Evolutionary conservation across 805 yeast genomes (phyloP).

Genomic region (Priceomyces haplophilus): DNA sequence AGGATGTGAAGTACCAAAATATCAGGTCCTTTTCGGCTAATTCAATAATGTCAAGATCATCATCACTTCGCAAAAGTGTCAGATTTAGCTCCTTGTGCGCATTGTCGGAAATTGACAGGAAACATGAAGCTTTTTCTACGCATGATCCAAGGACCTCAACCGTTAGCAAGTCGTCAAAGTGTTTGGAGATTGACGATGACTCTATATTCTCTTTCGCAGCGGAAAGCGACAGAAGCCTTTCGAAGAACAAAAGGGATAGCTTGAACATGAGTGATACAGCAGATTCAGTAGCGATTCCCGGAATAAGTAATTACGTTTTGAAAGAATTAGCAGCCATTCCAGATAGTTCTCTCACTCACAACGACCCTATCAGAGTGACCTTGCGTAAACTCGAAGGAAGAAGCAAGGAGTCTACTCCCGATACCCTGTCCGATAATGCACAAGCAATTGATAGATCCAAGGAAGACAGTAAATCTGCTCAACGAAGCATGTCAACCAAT

Average conservation of each 20-base stretch:
- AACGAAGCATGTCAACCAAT: neutral
- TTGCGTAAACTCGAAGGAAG: slow-evolving; percentile 77
- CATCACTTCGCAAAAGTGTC: slow-evolving; percentile 29
- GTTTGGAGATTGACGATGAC: slow-evolving; percentile 28
- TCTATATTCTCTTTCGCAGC: slow-evolving; percentile 34
- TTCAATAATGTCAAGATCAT: slow-evolving; percentile 19
- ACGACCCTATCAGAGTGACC: slow-evolving; percentile 73
- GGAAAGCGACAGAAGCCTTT: slow-evolving; percentile 18
- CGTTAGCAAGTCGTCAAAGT: slow-evolving; percentile 16
- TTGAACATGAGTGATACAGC: slow-evolving; percentile 13
- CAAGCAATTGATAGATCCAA: neutral
- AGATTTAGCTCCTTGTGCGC: slow-evolving; percentile 38
- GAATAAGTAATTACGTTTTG: slow-evolving; percentile 39
- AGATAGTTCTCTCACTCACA: slow-evolving; percentile 62
- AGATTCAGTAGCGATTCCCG: slow-evolving; percentile 54
- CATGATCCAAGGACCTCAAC: slow-evolving; percentile 1
- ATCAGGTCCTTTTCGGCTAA: slow-evolving; percentile 14
- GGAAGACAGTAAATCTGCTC: neutral
- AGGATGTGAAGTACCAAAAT: neutral
- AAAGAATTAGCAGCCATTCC: slow-evolving; percentile 78
- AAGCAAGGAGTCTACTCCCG: slow-evolving; percentile 8
- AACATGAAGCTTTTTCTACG: neutral
- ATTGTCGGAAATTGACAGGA: slow-evolving; percentile 25
- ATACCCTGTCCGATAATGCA: slow-evolving; percentile 1
- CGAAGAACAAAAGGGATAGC: slow-evolving; percentile 11